These are phyloP conservation scores for Thielaviopsis musarum DNA, from an alignment of 2,329 filamentous ascomycete species.

Conservation along the genomic window DNA sequence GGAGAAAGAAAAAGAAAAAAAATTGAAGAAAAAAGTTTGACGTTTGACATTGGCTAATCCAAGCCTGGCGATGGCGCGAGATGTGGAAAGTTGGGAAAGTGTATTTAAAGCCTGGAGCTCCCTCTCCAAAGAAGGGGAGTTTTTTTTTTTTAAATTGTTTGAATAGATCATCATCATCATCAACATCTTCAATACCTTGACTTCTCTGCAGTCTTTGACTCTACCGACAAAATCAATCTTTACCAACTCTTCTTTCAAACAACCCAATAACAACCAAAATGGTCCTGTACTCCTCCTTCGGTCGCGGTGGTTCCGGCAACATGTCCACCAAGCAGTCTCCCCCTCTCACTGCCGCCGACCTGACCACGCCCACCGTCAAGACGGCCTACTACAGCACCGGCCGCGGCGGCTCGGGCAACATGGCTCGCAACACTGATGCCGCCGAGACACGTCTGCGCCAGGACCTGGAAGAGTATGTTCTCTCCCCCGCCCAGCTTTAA, in stretches of 20 bases:
- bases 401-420: conserved; percentile 76
- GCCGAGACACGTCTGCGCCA: conserved; percentile 61
- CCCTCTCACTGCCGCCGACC: conserved; percentile 41
- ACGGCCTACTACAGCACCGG: conserved; percentile 74
- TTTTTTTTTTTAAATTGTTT: too few relatives aligned
- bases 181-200: neutral
- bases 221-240: neutral
- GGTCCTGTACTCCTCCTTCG: conserved; percentile 38
- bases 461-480: conserved; percentile 56
- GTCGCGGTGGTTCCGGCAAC: conserved; percentile 66
- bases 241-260: neutral
- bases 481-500: too few relatives aligned
- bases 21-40: neutral
- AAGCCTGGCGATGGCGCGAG: neutral
- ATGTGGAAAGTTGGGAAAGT: neutral
- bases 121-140: neutral
- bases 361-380: conserved; percentile 73
- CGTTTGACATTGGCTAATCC: neutral
- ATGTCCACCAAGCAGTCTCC: conserved; percentile 39
- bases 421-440: conserved; percentile 57
- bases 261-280: conserved; percentile 1
- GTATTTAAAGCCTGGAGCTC: neutral
- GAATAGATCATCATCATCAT: neutral
- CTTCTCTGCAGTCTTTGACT: neutral
- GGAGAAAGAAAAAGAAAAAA: neutral